These are phyloP conservation scores for Mortierella claussenii DNA, from an alignment of 192 early-diverging fungal genomes.

Conservation along the genomic window DNA sequence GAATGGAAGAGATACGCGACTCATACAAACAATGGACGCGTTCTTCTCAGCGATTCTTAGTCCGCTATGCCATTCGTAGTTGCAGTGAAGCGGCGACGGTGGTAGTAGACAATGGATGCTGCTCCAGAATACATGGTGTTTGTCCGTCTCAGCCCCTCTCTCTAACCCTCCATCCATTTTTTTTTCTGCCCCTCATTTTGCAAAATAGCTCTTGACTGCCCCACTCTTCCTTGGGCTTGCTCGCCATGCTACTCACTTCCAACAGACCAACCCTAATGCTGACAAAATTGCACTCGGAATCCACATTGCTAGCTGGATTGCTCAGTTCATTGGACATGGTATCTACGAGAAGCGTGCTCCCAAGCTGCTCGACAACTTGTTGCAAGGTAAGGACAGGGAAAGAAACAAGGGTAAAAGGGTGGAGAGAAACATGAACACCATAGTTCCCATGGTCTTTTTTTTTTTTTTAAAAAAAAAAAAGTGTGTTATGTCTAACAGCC, in stretches of 20 bases:
- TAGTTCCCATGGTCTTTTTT: neutral
- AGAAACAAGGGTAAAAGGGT: neutral
- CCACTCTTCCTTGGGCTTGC: conserved; percentile 72
- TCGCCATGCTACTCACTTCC: conserved; percentile 74
- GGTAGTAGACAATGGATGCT: no score
- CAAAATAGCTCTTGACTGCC: conserved; percentile 56
- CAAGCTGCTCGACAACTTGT: conserved; percentile 84
- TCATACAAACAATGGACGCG: neutral
- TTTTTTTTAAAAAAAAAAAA: no score
- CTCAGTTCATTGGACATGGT: conserved; percentile 93
- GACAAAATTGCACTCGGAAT: conserved; percentile 64
- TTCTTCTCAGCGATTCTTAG: conserved; percentile 27
- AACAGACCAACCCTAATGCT: conserved; percentile 58
- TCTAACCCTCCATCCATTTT: conserved; percentile 8
- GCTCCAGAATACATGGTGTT: no score
- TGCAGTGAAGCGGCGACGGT: no score
- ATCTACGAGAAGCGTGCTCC: conserved; percentile 88
- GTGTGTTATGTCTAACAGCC: neutral
- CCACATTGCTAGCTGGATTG: conserved; percentile 83
- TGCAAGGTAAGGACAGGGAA: conserved; percentile 69
- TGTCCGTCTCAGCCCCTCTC: no score
- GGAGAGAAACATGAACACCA: neutral
- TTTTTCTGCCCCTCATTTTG: conserved; percentile 6
- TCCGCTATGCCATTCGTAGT: no score
- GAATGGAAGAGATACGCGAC: no score